Percentiles rank a stretch among this genome's conserved stretches.
Evolutionary conservation across 495 filamentous ascomycete genomes (phyloP).

Genomic region (Xylaria longipes): DNA sequence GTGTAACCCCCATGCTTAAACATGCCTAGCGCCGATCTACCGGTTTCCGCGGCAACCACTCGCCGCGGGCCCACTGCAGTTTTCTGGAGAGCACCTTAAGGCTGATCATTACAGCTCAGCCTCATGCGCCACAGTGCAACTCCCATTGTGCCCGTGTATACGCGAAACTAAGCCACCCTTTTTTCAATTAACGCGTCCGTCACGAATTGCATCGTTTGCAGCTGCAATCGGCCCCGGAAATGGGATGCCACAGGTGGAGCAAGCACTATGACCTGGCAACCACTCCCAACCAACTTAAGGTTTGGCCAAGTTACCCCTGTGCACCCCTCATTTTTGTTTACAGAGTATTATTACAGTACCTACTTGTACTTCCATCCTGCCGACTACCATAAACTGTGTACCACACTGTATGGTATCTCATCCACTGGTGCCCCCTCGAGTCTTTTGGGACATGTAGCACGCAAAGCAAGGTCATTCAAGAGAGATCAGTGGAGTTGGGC

Average conservation of each 20-base stretch:
- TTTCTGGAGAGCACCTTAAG: not conserved
- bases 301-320: not conserved
- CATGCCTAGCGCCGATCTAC: not conserved
- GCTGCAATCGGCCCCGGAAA: not conserved
- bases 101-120: not conserved
- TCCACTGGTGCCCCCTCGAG: not conserved
- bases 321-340: constrained; percentile 8
- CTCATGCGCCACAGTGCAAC: not conserved
- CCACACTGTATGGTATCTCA: not conserved
- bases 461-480: not conserved
- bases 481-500: constrained; percentile 3
- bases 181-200: constrained; percentile 27
- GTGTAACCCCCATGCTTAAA: not conserved
- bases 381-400: not conserved
- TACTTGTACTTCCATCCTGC: no score
- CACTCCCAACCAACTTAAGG: not conserved
- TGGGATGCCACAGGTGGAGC: constrained; percentile 15
- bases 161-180: constrained; percentile 10
- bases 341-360: no score
- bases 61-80: not conserved
- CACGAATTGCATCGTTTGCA: constrained; percentile 2
- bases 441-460: constrained; percentile 19
- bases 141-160: not conserved
- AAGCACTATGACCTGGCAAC: not conserved
- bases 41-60: constrained; percentile 24